Evolutionary conservation across 1,284 basidiomycete genomes (phyloP).

Genomic region (Cryptococcus sp.): DNA sequence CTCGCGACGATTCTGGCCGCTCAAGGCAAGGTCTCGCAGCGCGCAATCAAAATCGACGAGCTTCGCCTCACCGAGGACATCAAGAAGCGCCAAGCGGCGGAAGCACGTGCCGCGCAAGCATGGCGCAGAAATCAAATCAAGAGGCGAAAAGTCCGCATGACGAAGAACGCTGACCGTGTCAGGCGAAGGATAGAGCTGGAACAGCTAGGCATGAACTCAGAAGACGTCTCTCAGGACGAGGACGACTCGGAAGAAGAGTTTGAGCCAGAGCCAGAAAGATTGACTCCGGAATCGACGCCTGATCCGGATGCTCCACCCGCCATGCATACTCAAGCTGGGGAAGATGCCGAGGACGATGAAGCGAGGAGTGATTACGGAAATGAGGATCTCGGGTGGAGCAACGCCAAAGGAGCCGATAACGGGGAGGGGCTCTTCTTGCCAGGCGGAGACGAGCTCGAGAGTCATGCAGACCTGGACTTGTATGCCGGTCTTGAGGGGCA

Average conservation of each 20-base stretch:
- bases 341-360: slow-evolving; percentile 14
- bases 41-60: slow-evolving; percentile 29
- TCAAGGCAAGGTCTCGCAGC: slow-evolving; percentile 35
- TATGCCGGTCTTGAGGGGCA: slow-evolving; percentile 5
- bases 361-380: slow-evolving; percentile 15
- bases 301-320: slow-evolving; percentile 9
- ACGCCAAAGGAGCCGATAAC: slow-evolving; percentile 8
- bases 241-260: slow-evolving; percentile 44
- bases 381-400: slow-evolving; percentile 4
- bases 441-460: slow-evolving; percentile 19
- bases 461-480: too few relatives aligned
- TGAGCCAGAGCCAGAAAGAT: slow-evolving; percentile 38
- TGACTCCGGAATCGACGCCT: slow-evolving; percentile 41
- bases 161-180: slow-evolving; percentile 31
- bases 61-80: slow-evolving; percentile 17
- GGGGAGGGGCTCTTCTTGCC: slow-evolving; percentile 20
- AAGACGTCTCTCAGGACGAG: slow-evolving; percentile 39
- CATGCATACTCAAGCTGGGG: slow-evolving; percentile 4
- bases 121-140: slow-evolving; percentile 37
- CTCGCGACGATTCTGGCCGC: slow-evolving; percentile 30
- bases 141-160: slow-evolving; percentile 34
- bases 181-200: slow-evolving; percentile 22
- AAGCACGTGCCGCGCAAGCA: slow-evolving; percentile 1
- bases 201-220: slow-evolving; percentile 26
- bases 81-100: slow-evolving; percentile 15